These are phyloP conservation scores for Kwoniella heveanensis DNA, from an alignment of 768 basidiomycete species.

Conservation along the genomic window DNA sequence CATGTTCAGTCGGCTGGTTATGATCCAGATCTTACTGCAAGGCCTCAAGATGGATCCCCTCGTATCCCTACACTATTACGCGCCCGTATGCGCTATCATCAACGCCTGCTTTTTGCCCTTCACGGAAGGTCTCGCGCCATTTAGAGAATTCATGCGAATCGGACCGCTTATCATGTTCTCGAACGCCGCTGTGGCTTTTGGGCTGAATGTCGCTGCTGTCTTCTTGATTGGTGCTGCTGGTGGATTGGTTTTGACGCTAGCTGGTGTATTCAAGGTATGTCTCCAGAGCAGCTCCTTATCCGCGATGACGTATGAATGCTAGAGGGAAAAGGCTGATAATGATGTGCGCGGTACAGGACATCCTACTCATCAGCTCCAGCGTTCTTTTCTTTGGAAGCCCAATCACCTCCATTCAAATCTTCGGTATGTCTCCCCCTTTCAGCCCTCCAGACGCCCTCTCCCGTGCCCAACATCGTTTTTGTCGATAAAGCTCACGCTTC, in stretches of 20 bases:
- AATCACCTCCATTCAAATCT: slow-evolving; percentile 80
- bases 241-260: slow-evolving; percentile 78
- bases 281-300: background rate
- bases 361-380: slow-evolving; percentile 82
- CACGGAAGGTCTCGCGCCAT: slow-evolving; percentile 88
- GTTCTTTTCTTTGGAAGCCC: slow-evolving; percentile 79
- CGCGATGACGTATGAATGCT: too few relatives aligned
- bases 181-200: slow-evolving; percentile 86
- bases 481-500: background rate
- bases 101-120: slow-evolving; percentile 84
- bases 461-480: background rate
- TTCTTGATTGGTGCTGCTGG: slow-evolving; percentile 88
- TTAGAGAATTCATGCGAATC: slow-evolving; percentile 68
- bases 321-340: background rate
- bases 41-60: slow-evolving; percentile 98
- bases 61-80: slow-evolving; percentile 76
- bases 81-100: slow-evolving; percentile 78
- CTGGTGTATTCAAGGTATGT: slow-evolving; percentile 79
- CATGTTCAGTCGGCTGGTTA: slow-evolving; percentile 69
- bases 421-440: slow-evolving; percentile 61
- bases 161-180: slow-evolving; percentile 73
- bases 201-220: slow-evolving; percentile 86
- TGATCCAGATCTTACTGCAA: slow-evolving; percentile 93
- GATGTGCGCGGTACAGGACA: background rate
- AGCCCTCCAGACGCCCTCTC: slow-evolving; percentile 2